Percentiles rank a stretch among this genome's conserved stretches.
phyloP scores from a whole-genome alignment of 371 early-diverging fungal genomes.

The Mortierella sp. region DNA sequence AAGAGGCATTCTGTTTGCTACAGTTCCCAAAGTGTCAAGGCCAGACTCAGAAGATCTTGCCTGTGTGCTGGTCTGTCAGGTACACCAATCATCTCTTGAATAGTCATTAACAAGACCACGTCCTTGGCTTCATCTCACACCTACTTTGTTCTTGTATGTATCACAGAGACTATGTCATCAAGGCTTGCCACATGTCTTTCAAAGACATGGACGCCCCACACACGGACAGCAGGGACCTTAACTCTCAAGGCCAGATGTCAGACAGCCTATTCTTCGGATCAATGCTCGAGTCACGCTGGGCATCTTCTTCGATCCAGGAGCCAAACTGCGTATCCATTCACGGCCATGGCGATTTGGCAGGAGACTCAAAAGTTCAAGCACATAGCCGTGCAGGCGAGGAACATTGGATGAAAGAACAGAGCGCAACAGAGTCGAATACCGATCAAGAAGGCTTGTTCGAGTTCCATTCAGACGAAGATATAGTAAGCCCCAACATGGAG shows the following conservation, averaged over 20 bases:
- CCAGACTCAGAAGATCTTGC: slow-evolving; percentile 5
- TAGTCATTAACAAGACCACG: too few species aligned
- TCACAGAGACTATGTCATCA: slow-evolving; percentile 21
- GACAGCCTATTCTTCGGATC: slow-evolving; percentile 13
- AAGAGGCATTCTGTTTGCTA: slow-evolving; percentile 33
- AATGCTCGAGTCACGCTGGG: slow-evolving; percentile 22
- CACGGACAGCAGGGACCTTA: neutral
- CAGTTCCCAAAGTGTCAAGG: slow-evolving; percentile 38
- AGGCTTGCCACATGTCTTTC: slow-evolving; percentile 12
- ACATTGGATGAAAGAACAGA: slow-evolving; percentile 9
- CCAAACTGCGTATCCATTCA: slow-evolving; percentile 36
- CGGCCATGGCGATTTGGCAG: slow-evolving; percentile 21
- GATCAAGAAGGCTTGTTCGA: slow-evolving; percentile 12
- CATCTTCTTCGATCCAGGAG: slow-evolving; percentile 21
- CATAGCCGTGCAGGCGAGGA: neutral
- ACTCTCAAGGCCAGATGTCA: slow-evolving; percentile 9
- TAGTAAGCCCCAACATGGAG: neutral
- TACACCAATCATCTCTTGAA: neutral
- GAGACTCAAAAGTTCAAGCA: neutral
- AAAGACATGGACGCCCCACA: neutral
- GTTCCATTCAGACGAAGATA: neutral
- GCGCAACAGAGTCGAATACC: neutral
- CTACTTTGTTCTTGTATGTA: too few species aligned
- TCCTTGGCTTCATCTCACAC: neutral
- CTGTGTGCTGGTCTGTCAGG: slow-evolving; percentile 48